Conservation (phyloP, 2,329 filamentous ascomycete genomes). For the Berkeleyomyces rouxiae region DNA sequence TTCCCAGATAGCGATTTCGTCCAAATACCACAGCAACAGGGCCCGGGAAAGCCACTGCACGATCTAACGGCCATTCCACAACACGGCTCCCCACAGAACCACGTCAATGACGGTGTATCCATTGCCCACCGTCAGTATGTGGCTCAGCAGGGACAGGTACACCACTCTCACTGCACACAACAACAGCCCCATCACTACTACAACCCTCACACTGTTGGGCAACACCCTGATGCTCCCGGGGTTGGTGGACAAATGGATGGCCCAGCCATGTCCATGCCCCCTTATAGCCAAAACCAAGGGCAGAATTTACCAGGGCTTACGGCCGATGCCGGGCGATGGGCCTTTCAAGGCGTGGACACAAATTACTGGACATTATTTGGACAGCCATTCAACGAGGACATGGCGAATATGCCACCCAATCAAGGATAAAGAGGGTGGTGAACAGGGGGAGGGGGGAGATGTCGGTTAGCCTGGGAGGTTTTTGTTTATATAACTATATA, state of each 20-base stretch:
- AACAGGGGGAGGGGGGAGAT: no score
- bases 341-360: constrained; percentile 26
- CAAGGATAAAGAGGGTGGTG: not conserved
- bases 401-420: not conserved
- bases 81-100: not conserved
- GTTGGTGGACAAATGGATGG: not conserved
- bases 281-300: not conserved
- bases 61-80: not conserved
- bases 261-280: not conserved
- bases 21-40: not conserved
- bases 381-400: constrained; percentile 10
- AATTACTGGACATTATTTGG: constrained; percentile 22
- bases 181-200: not conserved
- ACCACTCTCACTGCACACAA: not conserved
- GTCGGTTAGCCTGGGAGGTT: not conserved
- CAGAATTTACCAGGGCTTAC: constrained; percentile 17
- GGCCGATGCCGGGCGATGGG: constrained; percentile 24
- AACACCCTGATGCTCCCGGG: not conserved
- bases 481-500: not conserved
- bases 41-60: not conserved
- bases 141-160: not conserved
- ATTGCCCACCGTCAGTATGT: not conserved
- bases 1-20: not conserved
- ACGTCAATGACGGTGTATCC: not conserved
- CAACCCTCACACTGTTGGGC: not conserved